Evolutionary conservation across 2,329 filamentous ascomycete genomes (phyloP), one percentile per base, ranked within the genome.

Genomic region (Colletotrichum chlorophyti): DNA sequence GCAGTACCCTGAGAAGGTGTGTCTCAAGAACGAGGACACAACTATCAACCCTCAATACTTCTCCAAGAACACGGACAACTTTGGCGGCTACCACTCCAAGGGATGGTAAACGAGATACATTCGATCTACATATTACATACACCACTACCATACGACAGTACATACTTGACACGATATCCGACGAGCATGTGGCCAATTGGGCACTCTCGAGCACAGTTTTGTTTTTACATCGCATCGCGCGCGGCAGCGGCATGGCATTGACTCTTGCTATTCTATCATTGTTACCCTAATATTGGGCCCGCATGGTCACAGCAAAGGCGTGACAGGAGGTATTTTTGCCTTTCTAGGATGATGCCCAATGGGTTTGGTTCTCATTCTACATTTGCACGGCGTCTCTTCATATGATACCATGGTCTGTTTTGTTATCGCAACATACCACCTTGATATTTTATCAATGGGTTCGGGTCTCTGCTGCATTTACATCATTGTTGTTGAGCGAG

Each of bases 31-130:
- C 55, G 85, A 77, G 76, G 89, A 77, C 68, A 80, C 82, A 61
- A 89, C 90, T 68, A 85, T 88, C 67, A 86, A 82, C 68, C 95
- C 95, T 72, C 87, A 95, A 67, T 95, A 93, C 74, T 93, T 96
- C 68, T 87, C 90, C 69, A 87, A 89, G 70, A 91, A 92, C 40
- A 85, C 91, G n/a, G 50, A 59, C 37, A 59, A 59, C 50, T 78
- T 81, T 47, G 86, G 86, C 70, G 91, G 93, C 68, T 96, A 95
- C 76, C 90, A 96, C 72, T 83, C 88, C 63, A 91, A 91, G 72
- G 92, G 91, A 68, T 96, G 92, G 92, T 96, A 85, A 40, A 55
- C 3, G 17, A 32, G 5, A 8, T 10, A 45, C 14, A 34, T 11
- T 6, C 37, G 15, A 35, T 14, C 37, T 15, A 38, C 52, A 48